Conservation (phyloP, 75 land plant species). For the Ceratopteris richardii region DNA sequence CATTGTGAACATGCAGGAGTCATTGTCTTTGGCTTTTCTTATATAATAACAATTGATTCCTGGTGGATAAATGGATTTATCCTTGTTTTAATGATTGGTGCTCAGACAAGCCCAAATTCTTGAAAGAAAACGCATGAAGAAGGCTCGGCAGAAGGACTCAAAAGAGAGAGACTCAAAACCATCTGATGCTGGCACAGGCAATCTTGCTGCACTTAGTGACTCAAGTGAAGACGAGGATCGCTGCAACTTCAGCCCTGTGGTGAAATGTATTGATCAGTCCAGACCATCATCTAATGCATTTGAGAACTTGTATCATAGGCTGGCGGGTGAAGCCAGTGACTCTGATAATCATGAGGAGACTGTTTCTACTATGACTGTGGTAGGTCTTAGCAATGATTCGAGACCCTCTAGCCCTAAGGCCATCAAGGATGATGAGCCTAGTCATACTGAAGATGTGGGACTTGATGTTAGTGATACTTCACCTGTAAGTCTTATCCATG, state of each 20-base stretch:
- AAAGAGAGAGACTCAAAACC: constrained; percentile 26
- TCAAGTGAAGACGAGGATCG: neutral
- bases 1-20: neutral
- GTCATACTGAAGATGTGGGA: too few relatives aligned
- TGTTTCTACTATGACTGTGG: too few relatives aligned
- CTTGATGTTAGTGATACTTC: too few relatives aligned
- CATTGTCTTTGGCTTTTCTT: neutral
- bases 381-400: too few relatives aligned
- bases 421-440: too few relatives aligned
- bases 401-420: too few relatives aligned
- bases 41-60: neutral
- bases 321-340: neutral
- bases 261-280: neutral
- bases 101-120: constrained; percentile 39
- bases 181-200: neutral
- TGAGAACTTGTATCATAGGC: constrained; percentile 3
- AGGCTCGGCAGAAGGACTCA: constrained; percentile 52
- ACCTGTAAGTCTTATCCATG: too few relatives aligned
- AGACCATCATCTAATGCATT: constrained; percentile 1
- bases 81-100: neutral
- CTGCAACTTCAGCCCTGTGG: neutral
- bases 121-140: constrained; percentile 50
- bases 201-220: neutral
- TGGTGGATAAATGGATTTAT: too few relatives aligned
- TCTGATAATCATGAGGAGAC: too few relatives aligned